Percentiles rank a stretch among this genome's conserved stretches.
phyloP scores from a whole-genome alignment of 495 filamentous ascomycete genomes.

The Podospora tetraspora region DNA sequence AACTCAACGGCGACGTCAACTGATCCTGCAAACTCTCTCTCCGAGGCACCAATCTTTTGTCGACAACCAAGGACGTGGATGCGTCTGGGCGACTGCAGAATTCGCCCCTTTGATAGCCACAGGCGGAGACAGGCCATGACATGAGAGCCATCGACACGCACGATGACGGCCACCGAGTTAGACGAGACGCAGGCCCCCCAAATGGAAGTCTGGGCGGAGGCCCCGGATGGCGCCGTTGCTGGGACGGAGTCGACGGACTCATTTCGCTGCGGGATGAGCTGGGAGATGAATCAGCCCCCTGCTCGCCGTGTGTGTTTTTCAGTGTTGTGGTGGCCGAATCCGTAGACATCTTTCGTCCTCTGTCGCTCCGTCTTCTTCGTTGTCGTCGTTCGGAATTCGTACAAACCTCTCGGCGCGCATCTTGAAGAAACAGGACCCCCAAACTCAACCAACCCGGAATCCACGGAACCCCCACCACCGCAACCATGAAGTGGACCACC shows the following conservation, averaged over 20 bases:
- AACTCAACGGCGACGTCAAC: neutral
- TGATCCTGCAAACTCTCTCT: neutral
- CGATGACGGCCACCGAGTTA: neutral
- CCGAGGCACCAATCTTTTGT: neutral
- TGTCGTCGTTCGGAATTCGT: neutral
- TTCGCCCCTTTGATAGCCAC: neutral
- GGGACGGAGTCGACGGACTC: neutral
- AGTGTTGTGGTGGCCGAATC: neutral
- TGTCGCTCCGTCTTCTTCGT: neutral
- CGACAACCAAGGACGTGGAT: neutral
- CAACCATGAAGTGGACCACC: conserved; percentile 34
- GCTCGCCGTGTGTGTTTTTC: neutral
- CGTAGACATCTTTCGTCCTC: neutral
- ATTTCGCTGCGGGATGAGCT: neutral
- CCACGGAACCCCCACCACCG: neutral
- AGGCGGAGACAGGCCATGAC: neutral
- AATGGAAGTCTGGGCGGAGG: neutral
- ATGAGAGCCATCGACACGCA: neutral
- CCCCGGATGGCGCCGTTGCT: neutral
- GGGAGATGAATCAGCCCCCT: neutral
- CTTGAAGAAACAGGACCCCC: no score
- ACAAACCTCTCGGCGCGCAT: neutral
- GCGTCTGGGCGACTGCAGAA: neutral
- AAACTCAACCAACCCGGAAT: neutral
- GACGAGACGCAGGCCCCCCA: neutral